Percentiles rank a stretch among this genome's conserved stretches.
Evolutionary conservation across 2,329 filamentous ascomycete genomes (phyloP).

Genomic region (Fusarium ramigenum): DNA sequence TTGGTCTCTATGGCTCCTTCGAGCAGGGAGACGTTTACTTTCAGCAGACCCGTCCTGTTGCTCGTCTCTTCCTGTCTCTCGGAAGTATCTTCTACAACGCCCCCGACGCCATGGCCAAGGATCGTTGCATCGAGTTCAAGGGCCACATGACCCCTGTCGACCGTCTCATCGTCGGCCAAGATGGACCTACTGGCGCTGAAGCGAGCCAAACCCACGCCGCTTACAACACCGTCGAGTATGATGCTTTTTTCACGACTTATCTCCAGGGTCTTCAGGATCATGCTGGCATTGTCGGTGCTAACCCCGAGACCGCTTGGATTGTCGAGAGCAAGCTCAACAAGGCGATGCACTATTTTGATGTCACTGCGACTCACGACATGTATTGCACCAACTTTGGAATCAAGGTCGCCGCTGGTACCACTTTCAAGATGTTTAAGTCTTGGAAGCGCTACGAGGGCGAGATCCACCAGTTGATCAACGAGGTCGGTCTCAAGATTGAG

Average conservation of each 20-base stretch:
- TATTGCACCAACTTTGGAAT: conserved; percentile 10
- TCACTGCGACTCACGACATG: conserved; percentile 20
- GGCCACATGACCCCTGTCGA: conserved; percentile 19
- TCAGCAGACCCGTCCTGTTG: not conserved
- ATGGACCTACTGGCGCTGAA: conserved; percentile 11
- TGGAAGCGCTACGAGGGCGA: conserved; percentile 37
- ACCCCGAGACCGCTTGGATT: conserved; percentile 9
- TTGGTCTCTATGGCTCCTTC: conserved; percentile 38
- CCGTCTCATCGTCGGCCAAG: conserved; percentile 33
- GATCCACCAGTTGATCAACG: conserved; percentile 15
- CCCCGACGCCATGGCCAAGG: conserved; percentile 24
- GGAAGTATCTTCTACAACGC: conserved; percentile 41
- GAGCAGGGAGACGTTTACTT: conserved; percentile 36
- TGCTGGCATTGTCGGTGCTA: conserved; percentile 10
- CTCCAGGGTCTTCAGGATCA: conserved; percentile 20
- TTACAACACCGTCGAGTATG: conserved; percentile 32
- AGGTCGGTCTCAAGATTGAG: conserved; percentile 25
- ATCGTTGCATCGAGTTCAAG: conserved; percentile 31
- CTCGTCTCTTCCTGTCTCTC: conserved; percentile 33
- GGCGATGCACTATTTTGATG: conserved; percentile 36
- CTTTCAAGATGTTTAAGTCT: conserved; percentile 38
- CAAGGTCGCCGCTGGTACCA: not conserved
- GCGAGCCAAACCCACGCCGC: not conserved
- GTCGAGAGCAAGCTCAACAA: conserved; percentile 17
- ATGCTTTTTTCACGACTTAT: conserved; percentile 26